These are phyloP conservation scores for Zygosaccharomyces bisporus DNA, from an alignment of 805 yeast species.

Conservation along the genomic window DNA sequence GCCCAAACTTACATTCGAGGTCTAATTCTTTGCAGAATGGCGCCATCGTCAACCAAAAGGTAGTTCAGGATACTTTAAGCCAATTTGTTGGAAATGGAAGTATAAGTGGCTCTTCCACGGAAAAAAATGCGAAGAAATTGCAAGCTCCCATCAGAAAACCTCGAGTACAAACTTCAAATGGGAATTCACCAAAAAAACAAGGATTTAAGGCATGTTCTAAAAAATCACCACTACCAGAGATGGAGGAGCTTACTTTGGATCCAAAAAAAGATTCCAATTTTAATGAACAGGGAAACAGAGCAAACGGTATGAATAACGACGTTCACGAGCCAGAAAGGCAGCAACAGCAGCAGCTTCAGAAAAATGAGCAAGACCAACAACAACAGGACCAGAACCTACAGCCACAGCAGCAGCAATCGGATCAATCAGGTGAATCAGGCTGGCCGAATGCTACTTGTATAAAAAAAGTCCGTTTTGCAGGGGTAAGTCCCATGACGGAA, in stretches of 20 bases:
- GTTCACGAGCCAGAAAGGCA: too few relatives aligned
- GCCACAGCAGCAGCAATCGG: not conserved
- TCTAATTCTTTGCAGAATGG: slow-evolving; percentile 33
- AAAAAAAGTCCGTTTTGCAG: slow-evolving; percentile 35
- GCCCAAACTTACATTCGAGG: slow-evolving; percentile 16
- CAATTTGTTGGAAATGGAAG: slow-evolving; percentile 9
- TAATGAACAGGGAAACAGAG: not conserved
- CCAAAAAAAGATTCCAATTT: not conserved
- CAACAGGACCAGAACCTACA: not conserved
- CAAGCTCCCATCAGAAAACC: not conserved
- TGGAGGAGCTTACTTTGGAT: slow-evolving; percentile 5
- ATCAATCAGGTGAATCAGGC: not conserved
- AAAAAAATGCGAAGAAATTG: slow-evolving; percentile 3
- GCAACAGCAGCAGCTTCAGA: not conserved
- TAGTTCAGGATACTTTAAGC: slow-evolving; percentile 26
- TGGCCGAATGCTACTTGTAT: slow-evolving; percentile 3
- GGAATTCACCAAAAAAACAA: slow-evolving; percentile 2
- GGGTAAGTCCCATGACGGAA: slow-evolving; percentile 36
- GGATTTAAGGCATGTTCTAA: not conserved
- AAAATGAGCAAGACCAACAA: not conserved
- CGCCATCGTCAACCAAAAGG: slow-evolving; percentile 29
- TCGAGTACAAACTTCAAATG: slow-evolving; percentile 3
- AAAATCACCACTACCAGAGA: slow-evolving; percentile 7
- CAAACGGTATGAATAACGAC: not conserved
- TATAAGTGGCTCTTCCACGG: slow-evolving; percentile 4